Evolutionary conservation across 208 protist genomes (phyloP).

Genomic region (Leishmania turanica): DNA sequence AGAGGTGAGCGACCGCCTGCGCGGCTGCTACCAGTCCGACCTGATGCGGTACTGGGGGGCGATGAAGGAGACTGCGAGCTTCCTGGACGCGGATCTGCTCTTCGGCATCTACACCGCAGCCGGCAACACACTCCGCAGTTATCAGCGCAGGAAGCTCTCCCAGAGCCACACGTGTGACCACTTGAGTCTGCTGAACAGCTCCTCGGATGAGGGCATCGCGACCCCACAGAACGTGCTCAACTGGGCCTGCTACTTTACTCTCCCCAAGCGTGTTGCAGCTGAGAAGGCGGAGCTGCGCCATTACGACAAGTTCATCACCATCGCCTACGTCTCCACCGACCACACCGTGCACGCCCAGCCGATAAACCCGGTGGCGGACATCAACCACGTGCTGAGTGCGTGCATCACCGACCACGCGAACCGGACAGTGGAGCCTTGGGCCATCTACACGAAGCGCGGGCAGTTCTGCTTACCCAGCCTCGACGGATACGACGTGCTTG

Average conservation of each 20-base stretch:
- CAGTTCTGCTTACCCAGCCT: constrained; percentile 68
- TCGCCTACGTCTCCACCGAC: constrained; percentile 74
- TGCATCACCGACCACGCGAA: constrained; percentile 53
- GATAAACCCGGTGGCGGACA: constrained; percentile 50
- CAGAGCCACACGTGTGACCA: constrained; percentile 17
- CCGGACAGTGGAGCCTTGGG: constrained; percentile 68
- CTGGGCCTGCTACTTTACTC: constrained; percentile 54
- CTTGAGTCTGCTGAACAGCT: constrained; percentile 4
- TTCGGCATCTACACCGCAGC: constrained; percentile 53
- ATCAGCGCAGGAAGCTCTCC: constrained; percentile 38
- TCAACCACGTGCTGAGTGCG: constrained; percentile 69
- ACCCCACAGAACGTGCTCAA: constrained; percentile 44
- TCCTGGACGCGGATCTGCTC: constrained; percentile 67
- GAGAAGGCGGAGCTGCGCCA: constrained; percentile 56
- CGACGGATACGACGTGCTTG: constrained; percentile 70
- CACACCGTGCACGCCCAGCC: constrained; percentile 59
- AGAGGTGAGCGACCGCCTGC: constrained; percentile 60
- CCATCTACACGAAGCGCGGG: constrained; percentile 52
- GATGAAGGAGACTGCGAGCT: constrained; percentile 47
- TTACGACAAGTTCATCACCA: constrained; percentile 64
- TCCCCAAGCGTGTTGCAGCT: constrained; percentile 38
- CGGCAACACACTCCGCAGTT: constrained; percentile 54
- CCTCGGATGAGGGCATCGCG: constrained; percentile 18
- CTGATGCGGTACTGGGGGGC: constrained; percentile 67
- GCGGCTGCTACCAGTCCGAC: constrained; percentile 70